phyloP scores from a whole-genome alignment of 768 basidiomycete species.

The Termitomyces sp. region DNA sequence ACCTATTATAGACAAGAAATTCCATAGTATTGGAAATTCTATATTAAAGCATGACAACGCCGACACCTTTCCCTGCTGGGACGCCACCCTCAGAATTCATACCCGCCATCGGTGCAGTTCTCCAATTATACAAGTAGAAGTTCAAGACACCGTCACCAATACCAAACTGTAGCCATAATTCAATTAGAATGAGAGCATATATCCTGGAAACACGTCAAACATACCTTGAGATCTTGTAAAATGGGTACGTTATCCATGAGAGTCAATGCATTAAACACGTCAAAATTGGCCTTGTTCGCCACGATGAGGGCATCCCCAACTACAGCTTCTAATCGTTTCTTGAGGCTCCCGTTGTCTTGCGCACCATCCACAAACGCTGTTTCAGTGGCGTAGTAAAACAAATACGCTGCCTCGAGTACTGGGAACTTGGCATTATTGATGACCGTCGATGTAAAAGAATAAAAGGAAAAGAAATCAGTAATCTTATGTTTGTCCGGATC shows the following conservation, averaged over 20 bases:
- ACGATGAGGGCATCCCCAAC: conserved; percentile 77
- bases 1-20: background rate
- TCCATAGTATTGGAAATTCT: background rate
- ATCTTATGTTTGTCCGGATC: conserved; percentile 76
- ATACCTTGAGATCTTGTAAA: conserved; percentile 77
- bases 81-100: conserved; percentile 43
- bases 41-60: conserved; percentile 86
- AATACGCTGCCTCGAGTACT: conserved; percentile 85
- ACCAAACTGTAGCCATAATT: conserved; percentile 62
- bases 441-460: conserved; percentile 91
- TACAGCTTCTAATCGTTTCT: conserved; percentile 63
- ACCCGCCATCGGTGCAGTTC: conserved; percentile 75
- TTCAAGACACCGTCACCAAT: conserved; percentile 86
- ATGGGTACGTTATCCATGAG: conserved; percentile 90
- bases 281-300: conserved; percentile 82
- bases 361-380: conserved; percentile 56
- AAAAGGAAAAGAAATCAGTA: conserved; percentile 97
- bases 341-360: conserved; percentile 58
- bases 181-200: background rate
- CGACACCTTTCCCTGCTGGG: conserved; percentile 74
- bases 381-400: conserved; percentile 92
- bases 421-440: conserved; percentile 70
- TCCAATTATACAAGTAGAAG: conserved; percentile 95
- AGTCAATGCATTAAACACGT: conserved; percentile 94
- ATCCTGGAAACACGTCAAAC: conserved; percentile 8